These are phyloP conservation scores for Boletus rubropictus DNA, from an alignment of 768 basidiomycete species.

Conservation along the genomic window DNA sequence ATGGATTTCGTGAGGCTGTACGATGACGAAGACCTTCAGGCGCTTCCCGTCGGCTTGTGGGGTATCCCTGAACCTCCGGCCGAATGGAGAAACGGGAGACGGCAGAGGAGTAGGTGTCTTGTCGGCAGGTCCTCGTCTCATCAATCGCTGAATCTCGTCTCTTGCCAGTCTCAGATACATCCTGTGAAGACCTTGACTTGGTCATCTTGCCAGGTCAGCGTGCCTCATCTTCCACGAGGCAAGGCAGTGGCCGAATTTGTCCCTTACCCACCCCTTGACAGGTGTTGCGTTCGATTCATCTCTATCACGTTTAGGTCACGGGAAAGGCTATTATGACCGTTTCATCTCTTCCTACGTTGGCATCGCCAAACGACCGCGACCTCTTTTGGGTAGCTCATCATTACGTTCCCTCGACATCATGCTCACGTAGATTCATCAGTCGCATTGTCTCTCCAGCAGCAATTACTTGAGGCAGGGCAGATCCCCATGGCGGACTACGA, in stretches of 20 bases:
- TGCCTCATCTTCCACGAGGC: constrained; percentile 9
- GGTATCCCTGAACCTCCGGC: constrained; percentile 65
- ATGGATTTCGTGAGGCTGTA: constrained; percentile 71
- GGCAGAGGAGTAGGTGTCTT: constrained; percentile 46
- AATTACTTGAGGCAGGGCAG: constrained; percentile 45
- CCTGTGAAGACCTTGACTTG: constrained; percentile 47
- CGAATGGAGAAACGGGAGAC: constrained; percentile 38
- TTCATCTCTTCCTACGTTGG: constrained; percentile 55
- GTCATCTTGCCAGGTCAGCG: constrained; percentile 61
- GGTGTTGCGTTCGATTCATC: constrained; percentile 72
- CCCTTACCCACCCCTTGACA: constrained; percentile 23
- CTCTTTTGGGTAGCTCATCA: constrained; percentile 50
- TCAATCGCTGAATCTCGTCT: constrained; percentile 2
- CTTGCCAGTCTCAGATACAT: constrained; percentile 27
- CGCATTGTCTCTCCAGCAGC: constrained; percentile 60
- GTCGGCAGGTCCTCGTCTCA: not conserved
- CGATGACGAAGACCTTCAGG: constrained; percentile 49
- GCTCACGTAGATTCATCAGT: constrained; percentile 36
- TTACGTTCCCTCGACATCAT: constrained; percentile 7
- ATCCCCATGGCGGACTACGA: constrained; percentile 55
- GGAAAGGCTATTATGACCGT: constrained; percentile 79
- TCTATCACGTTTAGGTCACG: constrained; percentile 69
- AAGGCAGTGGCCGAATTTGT: constrained; percentile 3
- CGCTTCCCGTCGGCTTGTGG: constrained; percentile 61
- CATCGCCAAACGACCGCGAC: constrained; percentile 38